Percentiles rank a stretch among this genome's conserved stretches.
Conservation (phyloP, 2,329 filamentous ascomycete species). For the Fusarium longipes region DNA sequence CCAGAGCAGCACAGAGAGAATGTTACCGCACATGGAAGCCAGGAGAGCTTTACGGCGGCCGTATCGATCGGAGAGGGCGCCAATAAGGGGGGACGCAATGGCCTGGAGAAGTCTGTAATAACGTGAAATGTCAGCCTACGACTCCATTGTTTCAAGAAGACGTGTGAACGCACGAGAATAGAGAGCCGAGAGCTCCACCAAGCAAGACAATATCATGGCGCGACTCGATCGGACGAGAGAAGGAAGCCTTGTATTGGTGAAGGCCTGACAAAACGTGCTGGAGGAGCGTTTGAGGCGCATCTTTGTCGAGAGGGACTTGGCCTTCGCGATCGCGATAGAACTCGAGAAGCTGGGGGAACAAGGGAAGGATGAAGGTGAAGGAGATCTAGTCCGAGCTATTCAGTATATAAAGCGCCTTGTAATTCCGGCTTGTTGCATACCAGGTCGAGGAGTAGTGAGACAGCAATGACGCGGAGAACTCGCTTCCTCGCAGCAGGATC, state of each 20-base stretch:
- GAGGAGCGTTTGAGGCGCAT: conserved; percentile 73
- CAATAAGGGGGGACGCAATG: conserved; percentile 90
- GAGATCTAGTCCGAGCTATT: conserved; percentile 74
- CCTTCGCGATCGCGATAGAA: conserved; percentile 93
- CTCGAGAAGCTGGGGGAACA: conserved; percentile 94
- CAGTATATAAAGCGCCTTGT: background rate
- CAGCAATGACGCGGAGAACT: conserved; percentile 87
- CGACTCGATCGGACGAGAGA: conserved; percentile 91
- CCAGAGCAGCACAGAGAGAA: conserved; percentile 93
- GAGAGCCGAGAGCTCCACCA: conserved; percentile 89
- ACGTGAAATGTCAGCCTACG: conserved; percentile 9
- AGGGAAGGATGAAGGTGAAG: conserved; percentile 96
- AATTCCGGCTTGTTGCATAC: conserved; percentile 60
- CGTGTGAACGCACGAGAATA: conserved; percentile 74
- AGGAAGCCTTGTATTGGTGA: conserved; percentile 94
- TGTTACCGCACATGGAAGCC: conserved; percentile 92
- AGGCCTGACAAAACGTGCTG: conserved; percentile 83
- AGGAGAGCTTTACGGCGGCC: conserved; percentile 88
- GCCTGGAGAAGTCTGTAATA: conserved; percentile 81
- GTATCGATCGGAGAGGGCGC: conserved; percentile 86
- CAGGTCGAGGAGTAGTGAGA: conserved; percentile 89
- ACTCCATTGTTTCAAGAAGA: background rate
- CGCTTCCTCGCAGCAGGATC: conserved; percentile 74
- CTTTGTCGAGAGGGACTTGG: conserved; percentile 56
- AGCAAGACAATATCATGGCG: conserved; percentile 97